phyloP scores from a whole-genome alignment of 345 rosid genomes.

The Rhodamnia argentea region DNA sequence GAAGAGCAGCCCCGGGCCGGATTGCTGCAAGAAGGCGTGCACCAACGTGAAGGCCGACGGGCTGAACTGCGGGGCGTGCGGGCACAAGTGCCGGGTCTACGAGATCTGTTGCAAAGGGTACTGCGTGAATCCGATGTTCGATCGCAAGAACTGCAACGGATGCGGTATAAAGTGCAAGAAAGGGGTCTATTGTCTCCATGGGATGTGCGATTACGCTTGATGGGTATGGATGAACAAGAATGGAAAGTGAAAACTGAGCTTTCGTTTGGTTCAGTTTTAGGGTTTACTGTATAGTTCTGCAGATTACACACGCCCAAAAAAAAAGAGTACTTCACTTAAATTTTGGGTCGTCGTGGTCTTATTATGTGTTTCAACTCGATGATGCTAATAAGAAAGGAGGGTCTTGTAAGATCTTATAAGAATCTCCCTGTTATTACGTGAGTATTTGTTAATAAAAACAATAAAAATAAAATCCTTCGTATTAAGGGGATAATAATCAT shows the following conservation, averaged over 20 bases:
- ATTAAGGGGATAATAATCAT: neutral
- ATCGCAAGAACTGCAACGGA: constrained; percentile 6
- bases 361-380: neutral
- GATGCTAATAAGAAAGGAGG: neutral
- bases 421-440: neutral
- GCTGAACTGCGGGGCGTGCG: constrained; percentile 23
- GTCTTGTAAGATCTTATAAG: neutral
- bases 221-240: neutral
- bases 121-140: constrained; percentile 1
- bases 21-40: constrained; percentile 18
- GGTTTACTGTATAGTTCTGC: neutral
- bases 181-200: constrained; percentile 15
- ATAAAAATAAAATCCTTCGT: neutral
- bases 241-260: neutral
- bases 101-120: constrained; percentile 10
- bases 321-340: too few species aligned
- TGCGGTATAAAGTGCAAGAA: constrained; percentile 6
- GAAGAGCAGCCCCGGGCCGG: constrained; percentile 3
- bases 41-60: constrained; percentile 1
- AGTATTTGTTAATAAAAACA: neutral
- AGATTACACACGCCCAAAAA: neutral
- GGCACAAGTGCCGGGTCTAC: constrained; percentile 16
- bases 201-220: constrained; percentile 9
- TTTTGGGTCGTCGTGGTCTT: neutral
- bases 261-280: neutral